Evolutionary conservation across 2,329 filamentous ascomycete species (phyloP).

Genomic region (Helminthosporium solani): DNA sequence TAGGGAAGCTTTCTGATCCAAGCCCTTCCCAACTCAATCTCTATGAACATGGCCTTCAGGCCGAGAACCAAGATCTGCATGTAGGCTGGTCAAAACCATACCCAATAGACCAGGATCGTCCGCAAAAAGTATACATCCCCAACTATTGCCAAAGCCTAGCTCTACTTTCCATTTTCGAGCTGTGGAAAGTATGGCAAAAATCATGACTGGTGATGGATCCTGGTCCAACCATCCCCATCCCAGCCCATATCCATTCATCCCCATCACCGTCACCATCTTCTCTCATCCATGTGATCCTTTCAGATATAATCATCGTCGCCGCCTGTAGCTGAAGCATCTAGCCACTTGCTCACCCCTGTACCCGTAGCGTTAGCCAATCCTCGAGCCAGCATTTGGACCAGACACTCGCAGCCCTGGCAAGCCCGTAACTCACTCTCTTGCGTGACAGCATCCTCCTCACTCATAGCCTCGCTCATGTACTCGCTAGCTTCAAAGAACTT

Average conservation of each 20-base stretch:
- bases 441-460: not conserved
- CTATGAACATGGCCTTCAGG: too few species aligned
- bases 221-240: not conserved
- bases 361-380: constrained; percentile 10
- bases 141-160: too few species aligned
- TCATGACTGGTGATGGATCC: too few species aligned
- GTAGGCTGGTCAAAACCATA: too few species aligned
- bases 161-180: too few species aligned
- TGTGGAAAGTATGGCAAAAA: too few species aligned
- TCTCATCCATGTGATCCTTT: not conserved
- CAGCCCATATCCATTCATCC: not conserved
- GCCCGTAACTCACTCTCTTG: not conserved
- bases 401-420: constrained; percentile 8
- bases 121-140: too few species aligned
- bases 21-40: too few species aligned
- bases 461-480: constrained; percentile 3
- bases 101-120: too few species aligned
- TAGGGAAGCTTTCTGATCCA: too few species aligned
- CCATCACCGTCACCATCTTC: not conserved
- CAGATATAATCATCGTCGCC: not conserved
- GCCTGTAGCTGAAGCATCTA: not conserved
- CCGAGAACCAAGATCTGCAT: too few species aligned
- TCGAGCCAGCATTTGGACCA: constrained; percentile 10
- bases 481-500: not conserved
- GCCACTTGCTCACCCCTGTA: constrained; percentile 13